Evolutionary conservation across 1,139 yeast genomes (phyloP), one percentile per base, ranked within the genome.

Genomic region (Protomyces lactucae-debilis): DNA sequence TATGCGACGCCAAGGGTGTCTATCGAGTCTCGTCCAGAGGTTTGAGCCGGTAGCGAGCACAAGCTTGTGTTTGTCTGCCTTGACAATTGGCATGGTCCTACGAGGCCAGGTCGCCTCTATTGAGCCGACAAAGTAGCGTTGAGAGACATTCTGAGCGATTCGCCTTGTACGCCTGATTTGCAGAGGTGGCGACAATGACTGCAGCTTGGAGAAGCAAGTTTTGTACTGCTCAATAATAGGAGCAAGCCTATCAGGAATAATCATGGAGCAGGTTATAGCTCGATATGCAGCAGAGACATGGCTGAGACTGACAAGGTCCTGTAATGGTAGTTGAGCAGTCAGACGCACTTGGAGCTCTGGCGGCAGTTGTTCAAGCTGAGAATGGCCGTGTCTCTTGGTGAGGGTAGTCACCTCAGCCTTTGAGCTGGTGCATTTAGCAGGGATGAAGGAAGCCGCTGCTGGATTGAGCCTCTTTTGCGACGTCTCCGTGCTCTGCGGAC

Each of bases 81-180:
- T 59, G 45, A 59, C 28, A 6, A 59, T 45, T n/a, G 63, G 63
- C 63, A 59, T 59, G 5, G 63, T 51, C 53, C 39, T 52, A 28
- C 21, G 43, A 3, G 18, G 28, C 63, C 63, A 59, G 18, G n/a
- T 12, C 1, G 63, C 63, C 43, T 52, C 63, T 8, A 18, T 14
- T 12, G 43, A 14, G 21, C 53, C 35, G 14, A 51, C 28, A 35
- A 59, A 59, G 25, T 32, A 21, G n/a, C 28, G 10, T 21, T 28
- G n/a, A 1, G 16, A 18, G 16, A 40, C n/a, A 21, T 40, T 32
- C 3, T 8, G 6, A 5, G 18, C 21, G 8, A 59, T 39, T 4
- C 10, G 12, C 2, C 40, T 52, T 6, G 40, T n/a, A 12, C 57
- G 23, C 8, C n/a, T 52, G 2, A 59, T 32, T 14, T 43, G 56